Evolutionary conservation across 1,139 yeast genomes (phyloP).

Genomic region (Yamadazyma mexicana): DNA sequence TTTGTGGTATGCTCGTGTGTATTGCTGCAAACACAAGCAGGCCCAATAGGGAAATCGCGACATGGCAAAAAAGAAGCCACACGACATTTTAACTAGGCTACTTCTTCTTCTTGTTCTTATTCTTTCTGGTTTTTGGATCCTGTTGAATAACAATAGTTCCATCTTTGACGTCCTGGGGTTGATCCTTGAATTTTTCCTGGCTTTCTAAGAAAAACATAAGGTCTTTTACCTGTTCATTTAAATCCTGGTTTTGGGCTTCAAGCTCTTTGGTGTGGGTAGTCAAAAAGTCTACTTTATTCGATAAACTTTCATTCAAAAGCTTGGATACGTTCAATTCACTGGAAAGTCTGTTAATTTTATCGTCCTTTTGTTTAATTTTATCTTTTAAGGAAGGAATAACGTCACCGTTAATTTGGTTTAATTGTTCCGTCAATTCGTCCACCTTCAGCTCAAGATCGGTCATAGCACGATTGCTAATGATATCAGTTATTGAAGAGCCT

Average conservation of each 20-base stretch:
- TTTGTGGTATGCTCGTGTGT: constrained; percentile 9
- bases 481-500: constrained; percentile 19
- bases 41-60: neutral
- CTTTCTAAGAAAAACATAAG: constrained; percentile 80
- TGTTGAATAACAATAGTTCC: constrained; percentile 58
- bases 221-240: constrained; percentile 73
- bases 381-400: constrained; percentile 35
- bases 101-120: constrained; percentile 19
- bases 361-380: constrained; percentile 32
- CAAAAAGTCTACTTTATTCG: constrained; percentile 55
- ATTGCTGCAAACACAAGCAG: constrained; percentile 12
- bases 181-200: constrained; percentile 68
- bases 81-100: too few relatives aligned
- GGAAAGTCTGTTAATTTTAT: constrained; percentile 28
- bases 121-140: constrained; percentile 18
- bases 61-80: too few relatives aligned
- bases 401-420: constrained; percentile 24
- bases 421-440: constrained; percentile 26
- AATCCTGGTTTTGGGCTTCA: constrained; percentile 45
- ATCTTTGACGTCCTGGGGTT: constrained; percentile 68
- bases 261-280: constrained; percentile 26
- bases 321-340: constrained; percentile 34
- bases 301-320: constrained; percentile 55
- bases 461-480: constrained; percentile 10
- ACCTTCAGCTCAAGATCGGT: constrained; percentile 37